Percentiles rank a stretch among this genome's conserved stretches.
phyloP scores from a whole-genome alignment of 2,329 filamentous ascomycete species.

The Apiospora koreana region DNA sequence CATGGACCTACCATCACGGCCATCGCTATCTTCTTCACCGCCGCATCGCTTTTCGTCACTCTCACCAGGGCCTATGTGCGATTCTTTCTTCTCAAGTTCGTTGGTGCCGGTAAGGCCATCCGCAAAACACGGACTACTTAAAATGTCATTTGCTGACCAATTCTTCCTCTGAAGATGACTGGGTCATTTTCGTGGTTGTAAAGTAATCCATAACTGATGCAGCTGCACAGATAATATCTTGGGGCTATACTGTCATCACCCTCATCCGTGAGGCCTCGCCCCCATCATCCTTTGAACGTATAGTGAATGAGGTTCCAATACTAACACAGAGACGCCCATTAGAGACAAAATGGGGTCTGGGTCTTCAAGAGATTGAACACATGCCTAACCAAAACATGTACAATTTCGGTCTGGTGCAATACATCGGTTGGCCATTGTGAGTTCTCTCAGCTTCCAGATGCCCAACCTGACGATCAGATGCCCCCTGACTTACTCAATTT shows the following conservation, averaged over 20 bases:
- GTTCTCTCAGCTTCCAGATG: slow-evolving; percentile 16
- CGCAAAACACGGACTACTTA: too few species aligned
- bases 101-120: slow-evolving; percentile 32
- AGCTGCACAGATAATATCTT: slow-evolving; percentile 17
- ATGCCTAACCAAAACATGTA: slow-evolving; percentile 39
- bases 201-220: too few species aligned
- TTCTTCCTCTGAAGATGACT: slow-evolving; percentile 26
- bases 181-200: slow-evolving; percentile 32
- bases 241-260: slow-evolving; percentile 36
- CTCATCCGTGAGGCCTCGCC: slow-evolving; percentile 34
- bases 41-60: slow-evolving; percentile 31
- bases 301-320: too few species aligned
- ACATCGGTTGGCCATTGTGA: slow-evolving; percentile 43
- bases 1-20: slow-evolving; percentile 33
- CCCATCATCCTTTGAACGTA: background rate
- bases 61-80: slow-evolving; percentile 38
- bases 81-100: slow-evolving; percentile 32
- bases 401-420: slow-evolving; percentile 42
- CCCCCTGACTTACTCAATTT: too few species aligned
- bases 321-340: too few species aligned
- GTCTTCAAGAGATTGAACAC: slow-evolving; percentile 35
- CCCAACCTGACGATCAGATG: too few species aligned
- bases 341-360: slow-evolving; percentile 46
- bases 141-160: background rate
- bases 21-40: slow-evolving; percentile 30